These are phyloP conservation scores for Fraxinus sp. DNA, from an alignment of 305 asterid species.

Conservation along the genomic window DNA sequence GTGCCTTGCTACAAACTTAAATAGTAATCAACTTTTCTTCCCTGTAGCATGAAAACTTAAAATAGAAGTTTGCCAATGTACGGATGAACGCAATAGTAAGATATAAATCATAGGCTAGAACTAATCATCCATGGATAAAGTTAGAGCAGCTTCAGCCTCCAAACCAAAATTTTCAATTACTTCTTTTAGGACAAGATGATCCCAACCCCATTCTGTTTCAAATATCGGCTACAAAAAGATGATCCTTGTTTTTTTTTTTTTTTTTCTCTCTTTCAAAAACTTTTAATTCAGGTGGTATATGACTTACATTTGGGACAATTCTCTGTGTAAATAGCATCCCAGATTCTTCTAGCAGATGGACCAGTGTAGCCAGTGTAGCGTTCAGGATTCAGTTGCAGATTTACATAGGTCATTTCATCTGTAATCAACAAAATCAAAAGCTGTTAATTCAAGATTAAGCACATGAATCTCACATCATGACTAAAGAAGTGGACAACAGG, in stretches of 20 bases:
- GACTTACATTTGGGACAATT: conserved; percentile 53
- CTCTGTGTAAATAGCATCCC: conserved; percentile 63
- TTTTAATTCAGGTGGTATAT: background rate
- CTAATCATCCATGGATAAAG: background rate
- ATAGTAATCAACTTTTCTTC: background rate
- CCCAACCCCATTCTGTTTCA: background rate
- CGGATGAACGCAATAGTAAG: background rate
- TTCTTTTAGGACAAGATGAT: background rate
- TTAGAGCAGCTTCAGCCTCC: background rate
- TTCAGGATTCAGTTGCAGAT: conserved; percentile 66
- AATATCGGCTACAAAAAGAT: background rate
- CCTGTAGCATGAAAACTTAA: background rate
- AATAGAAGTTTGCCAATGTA: background rate
- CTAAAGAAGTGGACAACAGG: background rate
- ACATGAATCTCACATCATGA: background rate
- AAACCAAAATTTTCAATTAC: background rate
- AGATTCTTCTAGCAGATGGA: conserved; percentile 68
- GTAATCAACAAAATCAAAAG: conserved; percentile 30
- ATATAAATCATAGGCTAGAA: background rate
- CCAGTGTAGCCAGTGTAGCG: conserved; percentile 67
- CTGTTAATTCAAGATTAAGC: background rate
- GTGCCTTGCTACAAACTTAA: background rate
- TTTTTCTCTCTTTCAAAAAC: background rate
- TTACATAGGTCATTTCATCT: conserved; percentile 70
- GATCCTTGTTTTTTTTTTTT: background rate